A percentile compares a stretch with the other conserved stretches of the same genome.
Conservation (phyloP, 306 rosid genomes). For the Pachyrhizus erosus region DNA sequence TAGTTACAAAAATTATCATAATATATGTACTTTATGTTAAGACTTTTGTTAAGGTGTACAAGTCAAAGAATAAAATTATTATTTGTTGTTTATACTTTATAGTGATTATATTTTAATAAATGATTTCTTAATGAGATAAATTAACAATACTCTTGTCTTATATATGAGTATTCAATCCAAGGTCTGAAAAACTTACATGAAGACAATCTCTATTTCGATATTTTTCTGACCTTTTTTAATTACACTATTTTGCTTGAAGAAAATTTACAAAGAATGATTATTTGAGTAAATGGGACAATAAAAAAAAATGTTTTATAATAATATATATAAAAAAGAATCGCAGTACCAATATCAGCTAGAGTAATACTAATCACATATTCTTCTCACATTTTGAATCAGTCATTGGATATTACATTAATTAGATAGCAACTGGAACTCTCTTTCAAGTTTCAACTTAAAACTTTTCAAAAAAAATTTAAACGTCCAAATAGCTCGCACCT, state of each 20-base stretch:
- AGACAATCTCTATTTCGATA: not conserved
- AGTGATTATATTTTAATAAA: not conserved
- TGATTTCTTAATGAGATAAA: not conserved
- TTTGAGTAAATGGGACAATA: not conserved
- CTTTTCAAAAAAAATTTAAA: not conserved
- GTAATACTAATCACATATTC: conserved; percentile 1
- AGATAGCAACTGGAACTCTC: not conserved
- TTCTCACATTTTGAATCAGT: conserved; percentile 3
- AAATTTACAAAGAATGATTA: not conserved
- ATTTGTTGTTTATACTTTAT: not conserved
- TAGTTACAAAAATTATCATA: not conserved
- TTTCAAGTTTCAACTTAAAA: not conserved
- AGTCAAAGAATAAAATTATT: not conserved
- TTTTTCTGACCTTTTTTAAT: not conserved
- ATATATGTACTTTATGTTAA: not conserved
- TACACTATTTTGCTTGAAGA: not conserved
- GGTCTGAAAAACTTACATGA: not conserved
- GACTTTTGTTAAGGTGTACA: not conserved
- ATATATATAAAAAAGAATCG: no score
- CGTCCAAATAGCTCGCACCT: not conserved
- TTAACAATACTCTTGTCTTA: not conserved
- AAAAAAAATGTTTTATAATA: not conserved
- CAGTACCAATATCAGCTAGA: not conserved
- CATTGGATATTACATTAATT: not conserved
- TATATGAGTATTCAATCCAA: not conserved